Evolutionary conservation across 1,284 basidiomycete genomes (phyloP).

Genomic region (Lentinula novae-zelandiae): DNA sequence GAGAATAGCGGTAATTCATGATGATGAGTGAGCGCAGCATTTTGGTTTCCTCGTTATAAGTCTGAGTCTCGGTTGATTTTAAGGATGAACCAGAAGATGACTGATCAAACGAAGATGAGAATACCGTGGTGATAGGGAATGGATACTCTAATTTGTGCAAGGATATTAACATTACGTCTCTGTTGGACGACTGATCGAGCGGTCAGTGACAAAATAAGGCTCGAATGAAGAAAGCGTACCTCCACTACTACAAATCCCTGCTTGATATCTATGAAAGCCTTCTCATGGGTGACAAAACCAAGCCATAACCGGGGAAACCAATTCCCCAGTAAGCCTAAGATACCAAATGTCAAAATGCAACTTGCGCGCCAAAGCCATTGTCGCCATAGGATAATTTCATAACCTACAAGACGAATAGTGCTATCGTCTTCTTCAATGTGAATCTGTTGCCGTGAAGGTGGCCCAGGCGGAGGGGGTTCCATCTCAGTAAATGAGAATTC

Average conservation of each 20-base stretch:
- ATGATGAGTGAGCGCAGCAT: conserved; percentile 52
- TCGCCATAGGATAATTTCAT: conserved; percentile 66
- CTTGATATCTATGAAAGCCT: conserved; percentile 73
- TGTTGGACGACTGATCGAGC: conserved; percentile 66
- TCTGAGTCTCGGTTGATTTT: conserved; percentile 24
- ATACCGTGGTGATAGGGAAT: conserved; percentile 76
- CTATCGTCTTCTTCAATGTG: conserved; percentile 91
- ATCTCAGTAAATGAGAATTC: conserved; percentile 55
- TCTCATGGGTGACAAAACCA: conserved; percentile 81
- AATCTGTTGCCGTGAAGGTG: conserved; percentile 82
- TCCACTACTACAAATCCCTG: conserved; percentile 86
- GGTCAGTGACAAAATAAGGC: background rate
- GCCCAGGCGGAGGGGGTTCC: conserved; percentile 67
- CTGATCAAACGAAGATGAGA: conserved; percentile 36
- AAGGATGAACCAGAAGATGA: conserved; percentile 20
- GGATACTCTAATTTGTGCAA: conserved; percentile 69
- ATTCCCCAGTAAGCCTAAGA: conserved; percentile 80
- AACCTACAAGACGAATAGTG: conserved; percentile 88
- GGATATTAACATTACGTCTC: conserved; percentile 77
- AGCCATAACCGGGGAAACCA: conserved; percentile 95
- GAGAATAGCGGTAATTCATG: conserved; percentile 85
- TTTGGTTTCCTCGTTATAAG: conserved; percentile 28
- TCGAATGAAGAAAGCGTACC: conserved; percentile 45
- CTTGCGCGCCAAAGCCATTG: conserved; percentile 70
- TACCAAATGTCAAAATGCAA: conserved; percentile 73